These are phyloP conservation scores for Urtica urens DNA, from an alignment of 306 rosid genomes.

Conservation along the genomic window DNA sequence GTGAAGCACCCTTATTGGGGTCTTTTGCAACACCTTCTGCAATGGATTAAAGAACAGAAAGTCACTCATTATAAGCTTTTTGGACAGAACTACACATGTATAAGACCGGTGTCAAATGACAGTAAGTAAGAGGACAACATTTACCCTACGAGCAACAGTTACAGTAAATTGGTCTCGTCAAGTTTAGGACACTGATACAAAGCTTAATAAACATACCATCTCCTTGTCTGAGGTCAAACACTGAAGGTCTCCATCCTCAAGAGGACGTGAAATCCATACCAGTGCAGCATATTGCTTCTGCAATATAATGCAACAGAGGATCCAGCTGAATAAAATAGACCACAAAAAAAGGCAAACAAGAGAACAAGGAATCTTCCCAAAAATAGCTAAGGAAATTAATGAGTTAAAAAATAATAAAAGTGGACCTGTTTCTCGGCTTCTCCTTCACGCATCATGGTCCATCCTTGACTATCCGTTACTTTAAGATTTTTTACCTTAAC, in stretches of 20 bases:
- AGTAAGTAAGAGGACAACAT: not conserved
- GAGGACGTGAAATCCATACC: slow-evolving; percentile 78
- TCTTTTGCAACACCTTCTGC: slow-evolving; percentile 70
- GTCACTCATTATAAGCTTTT: no score
- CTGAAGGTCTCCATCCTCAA: slow-evolving; percentile 51
- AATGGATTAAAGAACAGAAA: slow-evolving; percentile 1
- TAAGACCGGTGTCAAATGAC: no score
- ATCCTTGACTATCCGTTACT: slow-evolving; percentile 57
- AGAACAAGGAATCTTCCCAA: not conserved
- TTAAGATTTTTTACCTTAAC: slow-evolving; percentile 72
- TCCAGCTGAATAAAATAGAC: not conserved
- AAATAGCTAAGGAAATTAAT: not conserved
- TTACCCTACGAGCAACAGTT: no score
- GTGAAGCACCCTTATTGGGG: slow-evolving; percentile 93
- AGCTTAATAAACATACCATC: slow-evolving; percentile 23
- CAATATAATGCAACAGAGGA: slow-evolving; percentile 11
- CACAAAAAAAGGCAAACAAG: not conserved
- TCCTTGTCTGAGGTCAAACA: slow-evolving; percentile 46
- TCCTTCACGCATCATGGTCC: slow-evolving; percentile 84
- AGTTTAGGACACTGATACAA: no score
- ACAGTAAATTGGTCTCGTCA: no score
- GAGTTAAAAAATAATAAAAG: slow-evolving; percentile 2
- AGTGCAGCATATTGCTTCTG: slow-evolving; percentile 91
- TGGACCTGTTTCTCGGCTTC: slow-evolving; percentile 93
- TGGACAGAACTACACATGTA: no score